phyloP scores from a whole-genome alignment of 1,139 yeast species.

The Meyerozyma guilliermondii region DNA sequence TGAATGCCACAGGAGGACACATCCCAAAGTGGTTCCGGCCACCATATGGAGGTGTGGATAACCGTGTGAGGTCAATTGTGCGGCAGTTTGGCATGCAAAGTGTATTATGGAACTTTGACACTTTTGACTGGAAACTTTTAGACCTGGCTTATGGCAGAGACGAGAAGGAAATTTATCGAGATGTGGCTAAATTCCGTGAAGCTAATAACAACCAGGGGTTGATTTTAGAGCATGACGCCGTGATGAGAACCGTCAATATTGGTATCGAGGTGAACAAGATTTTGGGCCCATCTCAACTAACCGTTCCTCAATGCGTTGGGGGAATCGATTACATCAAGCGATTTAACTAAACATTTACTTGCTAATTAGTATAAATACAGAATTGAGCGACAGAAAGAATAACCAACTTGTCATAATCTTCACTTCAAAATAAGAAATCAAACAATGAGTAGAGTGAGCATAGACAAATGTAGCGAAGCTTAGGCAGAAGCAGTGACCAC shows the following conservation, averaged over 20 bases:
- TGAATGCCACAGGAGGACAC: slow-evolving; percentile 89
- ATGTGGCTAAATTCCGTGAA: slow-evolving; percentile 49
- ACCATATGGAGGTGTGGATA: slow-evolving; percentile 92
- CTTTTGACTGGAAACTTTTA: slow-evolving; percentile 83
- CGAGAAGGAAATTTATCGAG: slow-evolving; percentile 47
- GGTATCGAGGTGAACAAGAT: slow-evolving; percentile 52
- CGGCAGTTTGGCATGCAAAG: slow-evolving; percentile 84
- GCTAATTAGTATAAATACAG: background rate
- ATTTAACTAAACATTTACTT: slow-evolving; percentile 11
- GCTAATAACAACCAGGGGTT: slow-evolving; percentile 47
- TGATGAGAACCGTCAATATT: slow-evolving; percentile 59
- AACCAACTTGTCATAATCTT: background rate
- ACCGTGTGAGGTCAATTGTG: slow-evolving; percentile 73
- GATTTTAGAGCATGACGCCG: slow-evolving; percentile 81
- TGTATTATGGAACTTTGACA: slow-evolving; percentile 88
- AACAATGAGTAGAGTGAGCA: background rate
- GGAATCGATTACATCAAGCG: slow-evolving; percentile 46
- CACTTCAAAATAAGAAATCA: background rate
- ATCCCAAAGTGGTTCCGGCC: slow-evolving; percentile 95
- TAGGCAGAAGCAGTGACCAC: slow-evolving; percentile 14
- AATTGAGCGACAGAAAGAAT: background rate
- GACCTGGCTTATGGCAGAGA: slow-evolving; percentile 25
- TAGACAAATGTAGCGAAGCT: background rate
- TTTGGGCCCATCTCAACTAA: slow-evolving; percentile 49
- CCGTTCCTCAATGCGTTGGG: slow-evolving; percentile 81